Evolutionary conservation across 768 basidiomycete species (phyloP).

Genomic region (Auricularia auricula-judae): DNA sequence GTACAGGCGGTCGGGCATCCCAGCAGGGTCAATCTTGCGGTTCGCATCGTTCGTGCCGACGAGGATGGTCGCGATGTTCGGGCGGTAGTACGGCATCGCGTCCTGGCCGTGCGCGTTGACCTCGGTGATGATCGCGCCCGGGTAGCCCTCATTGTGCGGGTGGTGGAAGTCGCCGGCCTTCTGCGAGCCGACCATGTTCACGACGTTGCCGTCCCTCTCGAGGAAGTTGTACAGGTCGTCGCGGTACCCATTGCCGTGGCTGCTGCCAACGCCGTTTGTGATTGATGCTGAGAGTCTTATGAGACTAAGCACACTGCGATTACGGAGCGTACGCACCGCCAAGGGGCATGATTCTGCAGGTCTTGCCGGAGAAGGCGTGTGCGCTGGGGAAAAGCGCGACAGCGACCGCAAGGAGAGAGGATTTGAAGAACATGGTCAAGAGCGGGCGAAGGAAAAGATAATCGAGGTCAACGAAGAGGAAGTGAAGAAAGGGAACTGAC

Average conservation of each 20-base stretch:
- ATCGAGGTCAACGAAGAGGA: no score
- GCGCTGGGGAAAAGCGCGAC: not conserved
- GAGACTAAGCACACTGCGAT: not conserved
- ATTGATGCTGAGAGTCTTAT: not conserved
- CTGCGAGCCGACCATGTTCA: not conserved
- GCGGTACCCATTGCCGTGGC: slow-evolving; percentile 1
- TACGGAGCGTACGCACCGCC: not conserved
- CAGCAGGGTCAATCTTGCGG: not conserved
- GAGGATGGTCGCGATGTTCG: not conserved
- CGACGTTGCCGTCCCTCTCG: not conserved
- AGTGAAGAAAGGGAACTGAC: no score
- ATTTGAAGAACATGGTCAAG: not conserved
- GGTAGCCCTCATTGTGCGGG: not conserved
- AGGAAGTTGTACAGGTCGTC: not conserved
- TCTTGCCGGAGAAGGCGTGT: not conserved
- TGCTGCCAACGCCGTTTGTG: slow-evolving; percentile 1
- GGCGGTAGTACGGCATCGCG: not conserved
- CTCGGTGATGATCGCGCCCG: not conserved
- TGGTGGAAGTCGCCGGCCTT: not conserved
- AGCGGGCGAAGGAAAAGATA: no score
- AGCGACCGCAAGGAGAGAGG: not conserved
- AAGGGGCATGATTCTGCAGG: not conserved
- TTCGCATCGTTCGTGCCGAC: not conserved
- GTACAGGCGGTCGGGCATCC: not conserved
- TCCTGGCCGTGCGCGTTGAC: not conserved